Percentiles rank a stretch among this genome's conserved stretches.
Conservation (phyloP, 2,329 filamentous ascomycete species). For the Neopestalotiopsis sp. region DNA sequence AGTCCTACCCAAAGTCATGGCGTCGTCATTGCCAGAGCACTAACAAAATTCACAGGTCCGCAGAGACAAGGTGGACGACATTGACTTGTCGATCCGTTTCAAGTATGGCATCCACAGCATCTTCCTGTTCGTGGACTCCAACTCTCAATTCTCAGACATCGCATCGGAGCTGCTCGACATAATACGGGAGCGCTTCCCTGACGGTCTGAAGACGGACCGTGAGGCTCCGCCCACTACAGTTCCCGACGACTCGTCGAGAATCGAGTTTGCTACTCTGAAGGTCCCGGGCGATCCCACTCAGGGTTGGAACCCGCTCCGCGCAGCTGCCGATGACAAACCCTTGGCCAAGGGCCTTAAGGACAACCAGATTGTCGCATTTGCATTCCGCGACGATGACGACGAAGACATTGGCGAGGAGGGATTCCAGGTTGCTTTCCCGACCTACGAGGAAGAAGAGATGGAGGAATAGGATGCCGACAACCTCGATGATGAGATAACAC, state of each 20-base stretch:
- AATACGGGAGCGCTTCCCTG: conserved; percentile 61
- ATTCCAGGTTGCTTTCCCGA: conserved; percentile 53
- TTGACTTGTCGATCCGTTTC: conserved; percentile 66
- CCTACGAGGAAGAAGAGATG: conserved; percentile 33
- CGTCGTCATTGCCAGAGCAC: not conserved
- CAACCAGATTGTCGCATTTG: conserved; percentile 55
- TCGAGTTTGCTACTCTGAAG: conserved; percentile 54
- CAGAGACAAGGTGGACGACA: conserved; percentile 26
- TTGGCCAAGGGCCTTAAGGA: conserved; percentile 50
- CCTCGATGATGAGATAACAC: conserved; percentile 44
- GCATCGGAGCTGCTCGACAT: conserved; percentile 63
- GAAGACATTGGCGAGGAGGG: conserved; percentile 42
- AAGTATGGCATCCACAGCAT: conserved; percentile 76
- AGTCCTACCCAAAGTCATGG: not conserved
- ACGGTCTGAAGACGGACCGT: conserved; percentile 48
- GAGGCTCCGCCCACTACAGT: conserved; percentile 39
- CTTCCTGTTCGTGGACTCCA: conserved; percentile 67
- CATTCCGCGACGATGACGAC: conserved; percentile 43
- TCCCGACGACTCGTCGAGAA: conserved; percentile 44
- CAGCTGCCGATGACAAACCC: conserved; percentile 44
- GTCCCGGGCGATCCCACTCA: conserved; percentile 48
- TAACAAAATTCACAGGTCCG: conserved; percentile 10
- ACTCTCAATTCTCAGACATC: conserved; percentile 60
- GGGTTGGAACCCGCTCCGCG: conserved; percentile 55
- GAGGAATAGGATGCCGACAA: conserved; percentile 38